Evolutionary conservation across 345 rosid genomes (phyloP).

Genomic region (Geranium brycei): DNA sequence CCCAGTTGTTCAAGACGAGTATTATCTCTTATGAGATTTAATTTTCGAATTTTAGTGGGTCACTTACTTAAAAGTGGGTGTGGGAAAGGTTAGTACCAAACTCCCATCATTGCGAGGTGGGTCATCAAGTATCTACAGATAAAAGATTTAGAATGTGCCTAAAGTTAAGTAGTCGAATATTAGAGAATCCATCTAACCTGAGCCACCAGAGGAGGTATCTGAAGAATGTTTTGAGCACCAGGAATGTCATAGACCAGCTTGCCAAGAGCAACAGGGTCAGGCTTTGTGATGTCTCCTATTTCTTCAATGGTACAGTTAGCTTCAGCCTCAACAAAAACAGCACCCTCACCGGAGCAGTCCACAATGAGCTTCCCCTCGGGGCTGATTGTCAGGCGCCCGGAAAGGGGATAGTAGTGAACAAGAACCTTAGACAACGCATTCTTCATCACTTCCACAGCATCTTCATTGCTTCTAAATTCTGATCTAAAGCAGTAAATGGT

Average conservation of each 20-base stretch:
- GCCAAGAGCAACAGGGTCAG: conserved; percentile 57
- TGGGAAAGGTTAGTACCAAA: no score
- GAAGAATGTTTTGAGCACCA: conserved; percentile 59
- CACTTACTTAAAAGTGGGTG: no score
- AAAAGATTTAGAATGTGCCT: no score
- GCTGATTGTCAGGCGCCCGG: conserved; percentile 60
- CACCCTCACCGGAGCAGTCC: conserved; percentile 71
- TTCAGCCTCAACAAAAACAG: conserved; percentile 76
- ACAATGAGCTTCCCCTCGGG: conserved; percentile 66
- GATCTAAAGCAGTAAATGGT: conserved; percentile 77
- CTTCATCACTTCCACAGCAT: conserved; percentile 47
- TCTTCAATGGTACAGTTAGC: conserved; percentile 41
- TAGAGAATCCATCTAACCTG: conserved; percentile 31
- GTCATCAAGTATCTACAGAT: no score
- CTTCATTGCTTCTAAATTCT: conserved; percentile 45
- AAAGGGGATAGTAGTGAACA: conserved; percentile 60
- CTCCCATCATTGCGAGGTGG: no score
- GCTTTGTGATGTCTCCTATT: conserved; percentile 44
- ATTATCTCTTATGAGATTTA: no score
- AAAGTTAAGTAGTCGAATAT: no score
- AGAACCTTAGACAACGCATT: conserved; percentile 54
- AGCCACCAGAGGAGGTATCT: conserved; percentile 62
- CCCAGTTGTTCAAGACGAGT: no score
- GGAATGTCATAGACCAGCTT: conserved; percentile 66
- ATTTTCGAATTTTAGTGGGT: no score